Evolutionary conservation across 176 grass and related monocot species (phyloP).

Genomic region (Aegilops bicornis): DNA sequence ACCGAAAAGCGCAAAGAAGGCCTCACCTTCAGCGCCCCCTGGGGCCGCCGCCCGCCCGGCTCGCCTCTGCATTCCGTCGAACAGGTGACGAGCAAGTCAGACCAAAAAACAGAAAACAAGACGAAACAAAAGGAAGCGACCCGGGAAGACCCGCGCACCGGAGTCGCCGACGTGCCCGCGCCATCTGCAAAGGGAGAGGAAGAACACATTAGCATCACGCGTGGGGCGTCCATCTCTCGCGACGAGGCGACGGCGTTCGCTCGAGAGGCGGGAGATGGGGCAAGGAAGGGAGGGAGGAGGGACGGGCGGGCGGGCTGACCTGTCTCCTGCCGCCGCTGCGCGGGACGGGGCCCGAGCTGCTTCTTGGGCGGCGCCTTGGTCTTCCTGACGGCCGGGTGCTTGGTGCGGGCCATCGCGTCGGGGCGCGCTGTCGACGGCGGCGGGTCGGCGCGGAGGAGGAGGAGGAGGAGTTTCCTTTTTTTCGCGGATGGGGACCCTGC

Average conservation of each 20-base stretch:
- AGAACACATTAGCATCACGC: neutral
- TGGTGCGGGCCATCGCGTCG: slow-evolving; percentile 46
- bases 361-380: slow-evolving; percentile 6
- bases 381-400: slow-evolving; percentile 19
- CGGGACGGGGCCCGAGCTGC: slow-evolving; percentile 7
- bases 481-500: too few relatives aligned
- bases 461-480: neutral
- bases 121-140: neutral
- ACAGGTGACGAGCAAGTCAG: slow-evolving; percentile 23
- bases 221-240: neutral
- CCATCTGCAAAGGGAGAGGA: neutral
- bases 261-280: neutral
- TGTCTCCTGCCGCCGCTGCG: neutral
- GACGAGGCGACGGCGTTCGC: neutral
- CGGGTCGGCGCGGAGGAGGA: neutral
- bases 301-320: neutral
- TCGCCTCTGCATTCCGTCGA: slow-evolving; percentile 44
- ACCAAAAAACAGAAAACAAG: neutral
- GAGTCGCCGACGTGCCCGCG: neutral
- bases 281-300: neutral
- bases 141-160: neutral
- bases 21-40: neutral
- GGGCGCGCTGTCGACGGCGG: neutral
- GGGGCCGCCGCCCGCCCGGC: neutral
- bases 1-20: neutral